phyloP scores from a whole-genome alignment of 1,139 yeast species.

The Spathaspora sp. region DNA sequence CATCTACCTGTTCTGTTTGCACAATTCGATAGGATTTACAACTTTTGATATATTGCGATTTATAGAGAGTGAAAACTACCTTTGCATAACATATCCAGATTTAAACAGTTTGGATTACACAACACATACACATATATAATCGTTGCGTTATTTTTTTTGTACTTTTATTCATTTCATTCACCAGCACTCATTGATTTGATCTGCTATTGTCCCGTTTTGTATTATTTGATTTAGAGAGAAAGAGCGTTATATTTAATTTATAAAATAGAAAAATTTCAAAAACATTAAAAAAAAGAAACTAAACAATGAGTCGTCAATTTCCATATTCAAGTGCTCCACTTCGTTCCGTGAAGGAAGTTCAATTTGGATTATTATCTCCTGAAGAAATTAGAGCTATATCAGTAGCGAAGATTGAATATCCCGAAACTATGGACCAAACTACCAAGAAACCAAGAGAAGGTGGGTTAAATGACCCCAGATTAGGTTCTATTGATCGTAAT shows the following conservation, averaged over 20 bases:
- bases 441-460: conserved; percentile 94
- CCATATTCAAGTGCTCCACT: conserved; percentile 98
- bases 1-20: neutral
- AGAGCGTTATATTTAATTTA: conserved; percentile 1
- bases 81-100: conserved; percentile 1
- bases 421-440: conserved; percentile 98
- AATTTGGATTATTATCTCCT: conserved; percentile 96
- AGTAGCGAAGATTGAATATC: conserved; percentile 95
- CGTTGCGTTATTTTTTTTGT: neutral
- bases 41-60: neutral
- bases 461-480: conserved; percentile 93
- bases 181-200: conserved; percentile 3
- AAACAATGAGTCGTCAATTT: conserved; percentile 55
- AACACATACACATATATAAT: neutral
- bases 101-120: neutral
- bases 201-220: neutral
- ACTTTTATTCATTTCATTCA: conserved; percentile 3
- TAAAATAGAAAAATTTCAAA: conserved; percentile 4
- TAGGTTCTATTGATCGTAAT: conserved; percentile 96
- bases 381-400: conserved; percentile 97
- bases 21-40: conserved; percentile 4
- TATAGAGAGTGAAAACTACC: neutral
- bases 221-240: conserved; percentile 4
- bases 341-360: conserved; percentile 95
- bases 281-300: conserved; percentile 7